These are phyloP conservation scores for Lentinula lateritia DNA, from an alignment of 768 basidiomycete species.

Conservation along the genomic window DNA sequence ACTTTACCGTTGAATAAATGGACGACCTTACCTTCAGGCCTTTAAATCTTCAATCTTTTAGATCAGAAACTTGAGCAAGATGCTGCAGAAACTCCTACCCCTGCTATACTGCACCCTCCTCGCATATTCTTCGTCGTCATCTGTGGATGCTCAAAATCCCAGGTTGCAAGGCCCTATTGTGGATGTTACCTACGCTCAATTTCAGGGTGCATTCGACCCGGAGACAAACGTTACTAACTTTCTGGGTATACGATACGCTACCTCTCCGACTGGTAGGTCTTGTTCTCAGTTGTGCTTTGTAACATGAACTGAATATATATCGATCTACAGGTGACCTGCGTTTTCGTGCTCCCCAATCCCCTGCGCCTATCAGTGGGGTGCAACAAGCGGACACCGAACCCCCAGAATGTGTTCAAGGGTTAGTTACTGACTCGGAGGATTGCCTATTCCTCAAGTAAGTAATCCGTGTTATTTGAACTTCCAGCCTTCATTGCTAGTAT, in stretches of 20 bases:
- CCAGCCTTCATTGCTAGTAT: background rate
- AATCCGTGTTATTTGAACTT: background rate
- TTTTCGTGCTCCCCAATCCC: slow-evolving; percentile 7
- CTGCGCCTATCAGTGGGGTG: background rate
- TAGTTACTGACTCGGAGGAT: slow-evolving; percentile 15
- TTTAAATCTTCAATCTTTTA: too few species aligned
- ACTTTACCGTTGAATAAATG: too few species aligned
- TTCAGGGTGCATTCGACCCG: slow-evolving; percentile 18
- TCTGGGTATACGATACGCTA: slow-evolving; percentile 30
- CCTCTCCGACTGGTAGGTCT: slow-evolving; percentile 24
- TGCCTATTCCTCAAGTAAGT: slow-evolving; percentile 25
- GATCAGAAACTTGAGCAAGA: background rate
- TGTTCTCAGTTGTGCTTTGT: background rate
- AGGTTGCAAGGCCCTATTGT: slow-evolving; percentile 13
- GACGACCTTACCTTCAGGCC: too few species aligned
- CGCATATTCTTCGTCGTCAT: background rate
- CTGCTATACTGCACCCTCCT: background rate
- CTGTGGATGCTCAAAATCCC: background rate
- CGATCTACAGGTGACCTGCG: slow-evolving; percentile 3
- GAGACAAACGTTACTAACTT: slow-evolving; percentile 16
- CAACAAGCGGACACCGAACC: slow-evolving; percentile 4
- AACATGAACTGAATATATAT: too few species aligned
- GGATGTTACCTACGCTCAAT: slow-evolving; percentile 24
- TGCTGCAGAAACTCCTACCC: background rate
- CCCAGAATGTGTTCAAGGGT: slow-evolving; percentile 2